phyloP scores from a whole-genome alignment of 1,284 basidiomycete genomes.

The Leccinum solheimii region DNA sequence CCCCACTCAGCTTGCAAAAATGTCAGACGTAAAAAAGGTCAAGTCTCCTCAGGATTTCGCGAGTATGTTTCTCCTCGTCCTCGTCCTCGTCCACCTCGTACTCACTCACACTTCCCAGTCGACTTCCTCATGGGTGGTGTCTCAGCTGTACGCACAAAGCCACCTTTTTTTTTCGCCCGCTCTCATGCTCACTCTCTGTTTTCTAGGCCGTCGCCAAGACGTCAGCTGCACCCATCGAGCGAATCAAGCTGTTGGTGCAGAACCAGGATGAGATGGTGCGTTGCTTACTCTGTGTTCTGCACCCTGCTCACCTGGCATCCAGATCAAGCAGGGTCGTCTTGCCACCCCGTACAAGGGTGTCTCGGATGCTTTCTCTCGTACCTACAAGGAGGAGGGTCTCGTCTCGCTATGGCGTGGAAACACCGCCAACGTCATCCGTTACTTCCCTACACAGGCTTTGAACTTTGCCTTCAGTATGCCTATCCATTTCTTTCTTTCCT shows the following conservation, averaged over 20 bases:
- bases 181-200: conserved; percentile 13
- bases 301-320: conserved; percentile 22
- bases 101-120: conserved; percentile 44
- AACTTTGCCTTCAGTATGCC: conserved; percentile 91
- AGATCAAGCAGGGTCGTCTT: conserved; percentile 98
- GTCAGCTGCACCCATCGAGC: conserved; percentile 97
- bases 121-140: conserved; percentile 94
- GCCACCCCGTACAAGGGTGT: conserved; percentile 92
- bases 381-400: conserved; percentile 89
- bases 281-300: conserved; percentile 2
- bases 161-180: background rate
- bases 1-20: conserved; percentile 60
- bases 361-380: conserved; percentile 83
- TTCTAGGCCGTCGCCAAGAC: conserved; percentile 93
- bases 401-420: conserved; percentile 94
- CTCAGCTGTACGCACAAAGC: conserved; percentile 65
- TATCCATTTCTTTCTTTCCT: background rate
- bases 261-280: conserved; percentile 94
- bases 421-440: conserved; percentile 97
- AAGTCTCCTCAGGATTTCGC: conserved; percentile 83
- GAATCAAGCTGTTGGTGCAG: conserved; percentile 97
- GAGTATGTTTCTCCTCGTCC: conserved; percentile 35
- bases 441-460: conserved; percentile 95
- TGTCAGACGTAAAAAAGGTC: conserved; percentile 74
- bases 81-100: background rate